phyloP scores from a whole-genome alignment of 441 rosid genomes.

The Corymbia calophylla region DNA sequence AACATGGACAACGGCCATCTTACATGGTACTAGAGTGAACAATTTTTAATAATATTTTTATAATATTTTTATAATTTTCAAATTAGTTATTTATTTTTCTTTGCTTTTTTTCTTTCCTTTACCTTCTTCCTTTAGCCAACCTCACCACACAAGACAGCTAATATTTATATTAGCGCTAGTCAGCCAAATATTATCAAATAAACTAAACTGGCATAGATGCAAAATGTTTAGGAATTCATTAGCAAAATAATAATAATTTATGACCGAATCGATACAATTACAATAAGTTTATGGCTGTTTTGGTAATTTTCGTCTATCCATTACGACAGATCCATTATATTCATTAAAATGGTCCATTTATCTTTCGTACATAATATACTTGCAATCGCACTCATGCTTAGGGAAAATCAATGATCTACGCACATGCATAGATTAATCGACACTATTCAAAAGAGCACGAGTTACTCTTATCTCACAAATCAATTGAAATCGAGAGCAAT shows the following conservation, averaged over 20 bases:
- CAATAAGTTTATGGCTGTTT: too few species aligned
- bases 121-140: neutral
- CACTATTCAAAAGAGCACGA: fast-evolving
- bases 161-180: fast-evolving
- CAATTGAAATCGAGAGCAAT: neutral
- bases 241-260: too few species aligned
- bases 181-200: fast-evolving
- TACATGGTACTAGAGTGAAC: fast-evolving
- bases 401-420: neutral
- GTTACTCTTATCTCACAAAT: neutral
- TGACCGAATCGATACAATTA: too few species aligned
- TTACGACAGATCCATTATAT: neutral
- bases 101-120: too few species aligned
- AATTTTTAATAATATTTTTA: too few species aligned
- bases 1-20: fast-evolving
- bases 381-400: fast-evolving
- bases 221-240: too few species aligned
- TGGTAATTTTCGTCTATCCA: neutral
- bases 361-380: neutral
- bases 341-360: fast-evolving
- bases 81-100: fast-evolving
- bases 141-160: fast-evolving
- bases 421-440: fast-evolving
- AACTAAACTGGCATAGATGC: neutral
- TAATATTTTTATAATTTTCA: too few species aligned